Evolutionary conservation across 2,329 filamentous ascomycete genomes (phyloP).

Genomic region (Hypoxylon sp.): DNA sequence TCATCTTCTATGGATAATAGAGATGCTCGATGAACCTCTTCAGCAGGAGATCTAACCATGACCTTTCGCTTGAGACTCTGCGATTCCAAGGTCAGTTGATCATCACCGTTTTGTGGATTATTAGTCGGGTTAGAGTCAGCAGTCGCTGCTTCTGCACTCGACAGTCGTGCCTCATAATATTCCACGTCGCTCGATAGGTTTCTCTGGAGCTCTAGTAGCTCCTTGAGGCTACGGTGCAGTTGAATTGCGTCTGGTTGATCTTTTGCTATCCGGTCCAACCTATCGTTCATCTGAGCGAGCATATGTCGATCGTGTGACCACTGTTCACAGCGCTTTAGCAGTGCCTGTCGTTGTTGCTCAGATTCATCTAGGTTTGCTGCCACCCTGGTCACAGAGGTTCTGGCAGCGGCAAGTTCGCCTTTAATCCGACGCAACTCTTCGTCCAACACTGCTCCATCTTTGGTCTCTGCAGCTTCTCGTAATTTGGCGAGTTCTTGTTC

Average conservation of each 20-base stretch:
- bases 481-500: constrained; percentile 47
- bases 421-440: constrained; percentile 31
- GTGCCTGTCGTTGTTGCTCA: constrained; percentile 12
- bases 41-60: constrained; percentile 43
- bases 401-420: constrained; percentile 23
- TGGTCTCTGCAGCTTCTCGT: constrained; percentile 37
- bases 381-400: constrained; percentile 26
- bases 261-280: constrained; percentile 34
- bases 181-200: constrained; percentile 38
- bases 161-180: constrained; percentile 29
- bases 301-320: constrained; percentile 42
- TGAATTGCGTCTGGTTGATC: constrained; percentile 37
- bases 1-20: constrained; percentile 49
- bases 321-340: constrained; percentile 38
- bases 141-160: constrained; percentile 2
- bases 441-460: constrained; percentile 32
- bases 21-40: constrained; percentile 36
- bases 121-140: neutral
- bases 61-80: constrained; percentile 43
- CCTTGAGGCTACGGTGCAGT: constrained; percentile 35
- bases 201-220: constrained; percentile 41
- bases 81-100: constrained; percentile 6
- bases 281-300: constrained; percentile 38
- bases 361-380: constrained; percentile 30
- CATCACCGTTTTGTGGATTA: neutral